Evolutionary conservation across 805 yeast species (phyloP).

Genomic region (Starmerella sirachaensis): DNA sequence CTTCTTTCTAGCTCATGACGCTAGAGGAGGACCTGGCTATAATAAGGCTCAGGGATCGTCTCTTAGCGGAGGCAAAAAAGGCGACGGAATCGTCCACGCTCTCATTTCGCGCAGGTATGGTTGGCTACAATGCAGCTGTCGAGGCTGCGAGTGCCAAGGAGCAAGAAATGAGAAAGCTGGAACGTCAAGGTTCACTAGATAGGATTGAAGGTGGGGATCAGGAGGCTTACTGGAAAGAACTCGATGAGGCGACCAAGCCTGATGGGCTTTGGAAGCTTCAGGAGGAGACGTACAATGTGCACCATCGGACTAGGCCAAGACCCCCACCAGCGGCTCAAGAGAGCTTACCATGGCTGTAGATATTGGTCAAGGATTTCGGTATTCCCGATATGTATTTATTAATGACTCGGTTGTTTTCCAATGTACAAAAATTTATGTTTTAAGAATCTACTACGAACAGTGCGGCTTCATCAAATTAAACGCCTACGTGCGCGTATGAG

Average conservation of each 20-base stretch:
- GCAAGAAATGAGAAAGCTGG: constrained; percentile 5
- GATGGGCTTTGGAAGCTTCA: constrained; percentile 8
- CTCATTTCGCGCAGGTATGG: constrained; percentile 6
- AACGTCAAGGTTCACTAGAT: constrained; percentile 10
- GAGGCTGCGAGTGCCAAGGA: constrained; percentile 7
- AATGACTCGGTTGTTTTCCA: not conserved
- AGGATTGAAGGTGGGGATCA: constrained; percentile 1
- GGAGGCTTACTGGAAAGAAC: constrained; percentile 10
- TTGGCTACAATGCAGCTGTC: constrained; percentile 5
- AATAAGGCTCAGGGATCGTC: constrained; percentile 11
- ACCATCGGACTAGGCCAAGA: constrained; percentile 14
- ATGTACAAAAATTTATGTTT: not conserved
- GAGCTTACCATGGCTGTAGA: no score
- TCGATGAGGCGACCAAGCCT: constrained; percentile 15
- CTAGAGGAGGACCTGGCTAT: constrained; percentile 17
- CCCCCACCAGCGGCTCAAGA: constrained; percentile 17
- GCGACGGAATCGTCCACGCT: constrained; percentile 4
- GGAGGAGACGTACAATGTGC: constrained; percentile 14
- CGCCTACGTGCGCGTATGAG: no score
- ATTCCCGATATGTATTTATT: no score
- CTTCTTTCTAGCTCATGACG: constrained; percentile 12
- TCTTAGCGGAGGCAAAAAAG: constrained; percentile 7
- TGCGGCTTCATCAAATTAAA: no score
- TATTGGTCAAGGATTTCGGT: no score
- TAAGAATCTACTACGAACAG: no score